Conservation (phyloP, 2,329 filamentous ascomycete species). For the Acarospora socialis region DNA sequence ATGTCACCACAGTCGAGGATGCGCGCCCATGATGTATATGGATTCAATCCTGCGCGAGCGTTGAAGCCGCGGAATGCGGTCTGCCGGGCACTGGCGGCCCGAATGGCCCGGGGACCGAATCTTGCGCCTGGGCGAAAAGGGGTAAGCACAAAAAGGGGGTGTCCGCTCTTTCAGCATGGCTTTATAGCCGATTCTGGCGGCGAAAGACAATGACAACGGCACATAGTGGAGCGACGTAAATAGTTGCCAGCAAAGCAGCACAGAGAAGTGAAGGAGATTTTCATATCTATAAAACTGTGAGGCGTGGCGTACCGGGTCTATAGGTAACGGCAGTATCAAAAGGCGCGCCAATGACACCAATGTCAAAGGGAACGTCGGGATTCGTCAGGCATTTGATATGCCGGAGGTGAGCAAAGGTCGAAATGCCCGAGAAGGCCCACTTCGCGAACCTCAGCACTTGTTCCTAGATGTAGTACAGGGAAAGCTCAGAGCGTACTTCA, state of each 20-base stretch:
- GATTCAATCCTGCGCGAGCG: constrained; percentile 66
- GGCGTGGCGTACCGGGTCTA: constrained; percentile 41
- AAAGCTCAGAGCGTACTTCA: constrained; percentile 22
- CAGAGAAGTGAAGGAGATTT: neutral
- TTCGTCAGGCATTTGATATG: constrained; percentile 56
- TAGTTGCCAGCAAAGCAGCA: too few relatives aligned
- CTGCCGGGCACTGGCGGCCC: constrained; percentile 64
- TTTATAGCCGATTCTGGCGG: too few relatives aligned
- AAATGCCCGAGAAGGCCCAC: constrained; percentile 60
- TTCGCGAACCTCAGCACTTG: too few relatives aligned
- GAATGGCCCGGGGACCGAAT: constrained; percentile 78
- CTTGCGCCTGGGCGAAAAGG: constrained; percentile 39
- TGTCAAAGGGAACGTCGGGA: constrained; percentile 50
- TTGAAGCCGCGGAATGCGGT: constrained; percentile 72
- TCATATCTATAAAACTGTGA: neutral
- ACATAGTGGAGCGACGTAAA: too few relatives aligned
- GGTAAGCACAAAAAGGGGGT: constrained; percentile 1
- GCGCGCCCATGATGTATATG: constrained; percentile 63
- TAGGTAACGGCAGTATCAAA: constrained; percentile 64
- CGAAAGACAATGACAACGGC: too few relatives aligned
- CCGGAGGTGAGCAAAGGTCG: constrained; percentile 57
- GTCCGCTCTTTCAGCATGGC: too few relatives aligned
- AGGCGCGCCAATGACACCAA: constrained; percentile 56
- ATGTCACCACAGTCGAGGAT: constrained; percentile 87
- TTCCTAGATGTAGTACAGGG: constrained; percentile 1